phyloP scores from a whole-genome alignment of 139 green algal genomes.

The Chlorella sorokiniana region DNA sequence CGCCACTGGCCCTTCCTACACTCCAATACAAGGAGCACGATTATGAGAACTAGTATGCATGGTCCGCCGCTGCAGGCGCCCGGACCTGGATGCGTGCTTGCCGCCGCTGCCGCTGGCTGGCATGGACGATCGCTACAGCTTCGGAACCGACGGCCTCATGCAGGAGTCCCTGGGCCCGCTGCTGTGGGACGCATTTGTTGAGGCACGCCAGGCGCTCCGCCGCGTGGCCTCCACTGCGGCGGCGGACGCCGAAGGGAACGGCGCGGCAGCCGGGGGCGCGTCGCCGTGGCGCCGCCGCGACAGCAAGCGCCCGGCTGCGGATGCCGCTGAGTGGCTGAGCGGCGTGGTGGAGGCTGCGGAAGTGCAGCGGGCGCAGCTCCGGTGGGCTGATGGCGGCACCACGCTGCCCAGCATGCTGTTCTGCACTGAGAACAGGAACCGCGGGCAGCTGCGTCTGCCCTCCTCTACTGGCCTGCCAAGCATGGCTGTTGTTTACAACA shows the following conservation, averaged over 20 bases:
- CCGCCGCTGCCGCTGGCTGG: background rate
- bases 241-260: background rate
- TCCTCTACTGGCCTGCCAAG: too few relatives aligned
- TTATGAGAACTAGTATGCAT: too few relatives aligned
- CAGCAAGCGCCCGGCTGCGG: background rate
- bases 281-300: background rate
- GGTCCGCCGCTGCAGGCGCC: background rate
- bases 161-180: background rate
- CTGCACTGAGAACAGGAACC: too few relatives aligned
- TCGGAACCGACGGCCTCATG: background rate
- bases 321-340: conserved; percentile 16
- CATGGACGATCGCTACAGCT: background rate
- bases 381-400: background rate
- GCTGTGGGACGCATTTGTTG: background rate
- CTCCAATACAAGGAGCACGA: too few relatives aligned
- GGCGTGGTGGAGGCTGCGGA: conserved; percentile 27
- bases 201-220: background rate
- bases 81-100: conserved; percentile 1
- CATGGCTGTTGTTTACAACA: too few relatives aligned
- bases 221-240: background rate
- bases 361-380: conserved; percentile 13
- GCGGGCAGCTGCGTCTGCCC: too few relatives aligned
- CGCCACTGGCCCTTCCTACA: too few relatives aligned
- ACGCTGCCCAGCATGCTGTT: background rate
- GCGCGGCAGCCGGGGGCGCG: background rate